These are phyloP conservation scores for Lagenidium sp. DNA, from an alignment of 352 stramenopile species.

Conservation along the genomic window DNA sequence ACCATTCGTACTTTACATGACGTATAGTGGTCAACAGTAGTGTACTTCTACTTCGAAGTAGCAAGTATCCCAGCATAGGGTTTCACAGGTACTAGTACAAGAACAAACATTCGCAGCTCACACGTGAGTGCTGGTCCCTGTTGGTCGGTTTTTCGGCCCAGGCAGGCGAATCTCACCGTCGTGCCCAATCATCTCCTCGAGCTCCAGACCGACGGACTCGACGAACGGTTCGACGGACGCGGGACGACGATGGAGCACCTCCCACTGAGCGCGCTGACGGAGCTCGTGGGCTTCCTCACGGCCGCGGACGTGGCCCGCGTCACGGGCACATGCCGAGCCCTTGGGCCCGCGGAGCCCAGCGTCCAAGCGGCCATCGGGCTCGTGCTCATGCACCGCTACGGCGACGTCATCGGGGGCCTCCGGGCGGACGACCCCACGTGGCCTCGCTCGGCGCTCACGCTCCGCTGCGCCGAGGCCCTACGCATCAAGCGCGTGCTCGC, in stretches of 20 bases:
- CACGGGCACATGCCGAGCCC: conserved; percentile 25
- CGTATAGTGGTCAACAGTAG: too few relatives aligned
- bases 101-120: too few relatives aligned
- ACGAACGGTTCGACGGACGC: conserved; percentile 3
- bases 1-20: too few relatives aligned
- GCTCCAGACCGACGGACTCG: too few relatives aligned
- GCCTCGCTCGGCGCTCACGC: conserved; percentile 42
- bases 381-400: conserved; percentile 45
- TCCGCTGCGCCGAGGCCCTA: conserved; percentile 58
- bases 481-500: conserved; percentile 49
- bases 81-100: too few relatives aligned
- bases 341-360: conserved; percentile 19
- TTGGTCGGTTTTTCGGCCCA: too few relatives aligned
- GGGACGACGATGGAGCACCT: conserved; percentile 47
- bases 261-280: conserved; percentile 33
- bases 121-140: too few relatives aligned
- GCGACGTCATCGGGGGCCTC: conserved; percentile 40
- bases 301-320: conserved; percentile 44
- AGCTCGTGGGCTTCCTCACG: conserved; percentile 56
- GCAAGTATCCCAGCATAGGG: too few relatives aligned
- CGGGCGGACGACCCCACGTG: conserved; percentile 36
- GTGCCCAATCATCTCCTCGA: too few relatives aligned
- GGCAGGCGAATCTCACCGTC: too few relatives aligned
- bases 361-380: conserved; percentile 51
- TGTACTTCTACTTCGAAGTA: too few relatives aligned